Base-by-base conservation (phyloP, 352 stramenopile genomes). In the Phytopythium litorale region DNA sequence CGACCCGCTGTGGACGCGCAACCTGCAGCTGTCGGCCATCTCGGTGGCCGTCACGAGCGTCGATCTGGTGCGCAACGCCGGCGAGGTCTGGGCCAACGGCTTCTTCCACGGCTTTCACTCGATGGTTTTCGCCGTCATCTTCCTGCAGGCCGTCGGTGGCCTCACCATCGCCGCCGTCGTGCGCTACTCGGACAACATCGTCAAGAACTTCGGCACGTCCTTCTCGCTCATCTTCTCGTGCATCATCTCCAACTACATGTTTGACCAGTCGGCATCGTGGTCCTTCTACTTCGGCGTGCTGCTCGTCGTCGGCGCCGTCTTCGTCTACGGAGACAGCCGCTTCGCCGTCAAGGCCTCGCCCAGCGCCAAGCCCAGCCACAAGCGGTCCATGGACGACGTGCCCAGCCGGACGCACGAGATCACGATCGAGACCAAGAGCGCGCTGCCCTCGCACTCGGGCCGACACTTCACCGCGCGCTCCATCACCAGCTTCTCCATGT, bases 201-300 rank as follows among this genome's bases (percentile, higher is more conserved):
- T 96, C 67, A 96, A 96, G 77, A 96, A 94, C 68, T 96, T 96
- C 59, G 87, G 83, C 72, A 94, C 87, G 30, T 91, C 83, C 19
- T 92, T 96, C 71, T 94, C 87, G 58, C 75, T 96, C 58, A 81
- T 96, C 64, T 81, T 96, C 37, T 93, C 83, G 63, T 93, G 85
- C 75, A 82, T 96, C 60, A 91, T 96, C 73, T 94, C 87, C 64
- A 94, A 94, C 72, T 91, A 91, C 71, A 88, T 96, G 73, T 96
- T 93, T 62, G 62, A 82, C 70, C 78, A 92, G 71, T 82, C 74
- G 21, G 81, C 85, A 4, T 66, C 81, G 19, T 70, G 74, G 60
- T 80, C 75, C 15, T 96, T 96, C 69, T 94, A 94, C 77, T 69
- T 76, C 19, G 85, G 87, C 30, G 85, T 93, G 4, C 49, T 88